These are phyloP conservation scores for Mucor racemosus DNA, from an alignment of 371 early-diverging fungal genomes.

Conservation along the genomic window DNA sequence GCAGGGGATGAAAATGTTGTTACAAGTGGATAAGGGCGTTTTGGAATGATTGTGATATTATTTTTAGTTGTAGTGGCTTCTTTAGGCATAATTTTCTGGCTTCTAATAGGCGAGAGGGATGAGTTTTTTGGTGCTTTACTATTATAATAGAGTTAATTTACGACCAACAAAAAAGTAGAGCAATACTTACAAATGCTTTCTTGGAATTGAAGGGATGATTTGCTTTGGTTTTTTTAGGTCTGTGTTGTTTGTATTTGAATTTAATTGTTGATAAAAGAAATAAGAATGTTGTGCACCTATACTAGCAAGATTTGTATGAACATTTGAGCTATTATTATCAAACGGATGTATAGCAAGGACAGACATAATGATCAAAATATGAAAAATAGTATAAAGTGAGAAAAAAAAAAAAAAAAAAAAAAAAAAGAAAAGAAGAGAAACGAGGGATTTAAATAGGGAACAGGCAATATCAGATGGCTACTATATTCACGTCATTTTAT, in stretches of 20 bases:
- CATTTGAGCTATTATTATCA: not conserved
- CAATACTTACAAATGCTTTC: slow-evolving; percentile 24
- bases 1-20: slow-evolving; percentile 33
- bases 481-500: slow-evolving; percentile 11
- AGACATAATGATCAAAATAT: slow-evolving; percentile 4
- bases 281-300: slow-evolving; percentile 33
- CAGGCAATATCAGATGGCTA: not conserved
- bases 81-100: slow-evolving; percentile 28
- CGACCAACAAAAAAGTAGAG: not conserved
- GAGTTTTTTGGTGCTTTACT: slow-evolving; percentile 33
- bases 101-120: slow-evolving; percentile 32
- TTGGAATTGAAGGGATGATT: slow-evolving; percentile 34
- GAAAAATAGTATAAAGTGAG: too few species aligned
- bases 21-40: slow-evolving; percentile 30
- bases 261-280: slow-evolving; percentile 32
- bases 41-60: not conserved
- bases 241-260: slow-evolving; percentile 16
- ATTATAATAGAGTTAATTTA: not conserved
- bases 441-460: slow-evolving; percentile 6
- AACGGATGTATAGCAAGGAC: slow-evolving; percentile 2
- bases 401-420: not conserved
- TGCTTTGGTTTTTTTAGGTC: slow-evolving; percentile 19
- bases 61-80: not conserved
- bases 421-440: not conserved
- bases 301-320: slow-evolving; percentile 9